Percentiles rank a stretch among this genome's conserved stretches.
Evolutionary conservation across 2,329 filamentous ascomycete species (phyloP).

Genomic region (Knoxdaviesia capensis): DNA sequence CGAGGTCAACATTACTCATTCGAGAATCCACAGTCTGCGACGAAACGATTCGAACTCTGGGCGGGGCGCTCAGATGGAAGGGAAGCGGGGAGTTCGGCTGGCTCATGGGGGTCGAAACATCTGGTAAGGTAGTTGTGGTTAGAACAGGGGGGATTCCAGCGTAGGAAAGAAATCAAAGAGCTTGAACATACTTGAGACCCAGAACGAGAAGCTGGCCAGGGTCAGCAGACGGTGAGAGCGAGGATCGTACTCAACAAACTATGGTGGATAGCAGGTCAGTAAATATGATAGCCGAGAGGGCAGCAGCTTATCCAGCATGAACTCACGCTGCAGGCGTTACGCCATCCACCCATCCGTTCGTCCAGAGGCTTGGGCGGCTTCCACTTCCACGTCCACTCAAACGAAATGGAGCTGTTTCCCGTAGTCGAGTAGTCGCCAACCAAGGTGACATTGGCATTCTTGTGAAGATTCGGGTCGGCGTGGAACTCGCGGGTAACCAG

Average conservation of each 20-base stretch:
- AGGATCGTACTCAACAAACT: constrained; percentile 96
- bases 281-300: background rate
- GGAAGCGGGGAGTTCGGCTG: constrained; percentile 47
- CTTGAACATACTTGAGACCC: constrained; percentile 53
- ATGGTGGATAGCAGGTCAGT: constrained; percentile 8
- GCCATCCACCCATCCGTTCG: constrained; percentile 80
- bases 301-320: background rate
- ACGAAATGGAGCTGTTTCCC: constrained; percentile 67
- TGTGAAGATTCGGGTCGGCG: constrained; percentile 90
- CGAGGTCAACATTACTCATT: constrained; percentile 49
- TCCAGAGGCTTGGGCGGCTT: constrained; percentile 66
- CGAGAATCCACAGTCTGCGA: constrained; percentile 72
- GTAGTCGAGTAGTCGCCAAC: constrained; percentile 81
- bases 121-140: constrained; percentile 12
- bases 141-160: background rate
- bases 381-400: constrained; percentile 96
- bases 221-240: constrained; percentile 76
- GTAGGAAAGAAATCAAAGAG: background rate
- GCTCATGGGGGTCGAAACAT: constrained; percentile 22
- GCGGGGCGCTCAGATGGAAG: constrained; percentile 53
- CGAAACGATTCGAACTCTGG: constrained; percentile 67
- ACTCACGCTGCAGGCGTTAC: constrained; percentile 75
- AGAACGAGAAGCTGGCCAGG: constrained; percentile 84
- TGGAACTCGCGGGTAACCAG: constrained; percentile 90
- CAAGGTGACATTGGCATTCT: constrained; percentile 85